These are phyloP conservation scores for Dendrothele bispora DNA, from an alignment of 768 basidiomycete genomes.

Conservation along the genomic window DNA sequence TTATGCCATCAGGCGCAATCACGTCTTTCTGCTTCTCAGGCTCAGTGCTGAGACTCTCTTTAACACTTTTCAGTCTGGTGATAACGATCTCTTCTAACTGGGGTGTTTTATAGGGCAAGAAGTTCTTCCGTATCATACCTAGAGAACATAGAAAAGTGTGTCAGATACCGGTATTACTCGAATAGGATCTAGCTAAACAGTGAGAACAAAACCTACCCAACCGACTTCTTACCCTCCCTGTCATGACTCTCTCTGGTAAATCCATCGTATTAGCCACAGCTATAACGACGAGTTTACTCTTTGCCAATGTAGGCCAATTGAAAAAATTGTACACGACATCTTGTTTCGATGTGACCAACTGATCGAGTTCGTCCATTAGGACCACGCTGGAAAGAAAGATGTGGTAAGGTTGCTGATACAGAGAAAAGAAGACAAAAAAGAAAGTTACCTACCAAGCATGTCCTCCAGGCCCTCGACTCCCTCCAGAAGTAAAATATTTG, in stretches of 20 bases:
- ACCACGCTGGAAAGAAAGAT: conserved; percentile 67
- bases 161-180: background rate
- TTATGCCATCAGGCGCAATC: conserved; percentile 71
- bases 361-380: conserved; percentile 98
- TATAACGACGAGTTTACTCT: conserved; percentile 89
- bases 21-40: conserved; percentile 48
- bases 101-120: conserved; percentile 78
- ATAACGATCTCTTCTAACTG: conserved; percentile 86
- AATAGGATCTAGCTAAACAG: background rate
- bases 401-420: conserved; percentile 7
- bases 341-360: conserved; percentile 92
- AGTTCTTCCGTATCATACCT: conserved; percentile 93
- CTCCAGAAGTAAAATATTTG: conserved; percentile 70
- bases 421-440: conserved; percentile 1
- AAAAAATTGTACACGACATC: conserved; percentile 99
- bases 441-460: conserved; percentile 76
- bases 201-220: conserved; percentile 55
- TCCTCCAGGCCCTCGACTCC: conserved; percentile 67
- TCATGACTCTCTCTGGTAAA: conserved; percentile 91
- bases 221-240: conserved; percentile 87
- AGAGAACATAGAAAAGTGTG: background rate
- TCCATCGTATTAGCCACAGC: conserved; percentile 99
- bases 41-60: conserved; percentile 46
- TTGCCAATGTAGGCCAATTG: conserved; percentile 94
- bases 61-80: conserved; percentile 69